phyloP scores from a whole-genome alignment of 1,284 basidiomycete species.

The Butyriboletus appendiculatus region DNA sequence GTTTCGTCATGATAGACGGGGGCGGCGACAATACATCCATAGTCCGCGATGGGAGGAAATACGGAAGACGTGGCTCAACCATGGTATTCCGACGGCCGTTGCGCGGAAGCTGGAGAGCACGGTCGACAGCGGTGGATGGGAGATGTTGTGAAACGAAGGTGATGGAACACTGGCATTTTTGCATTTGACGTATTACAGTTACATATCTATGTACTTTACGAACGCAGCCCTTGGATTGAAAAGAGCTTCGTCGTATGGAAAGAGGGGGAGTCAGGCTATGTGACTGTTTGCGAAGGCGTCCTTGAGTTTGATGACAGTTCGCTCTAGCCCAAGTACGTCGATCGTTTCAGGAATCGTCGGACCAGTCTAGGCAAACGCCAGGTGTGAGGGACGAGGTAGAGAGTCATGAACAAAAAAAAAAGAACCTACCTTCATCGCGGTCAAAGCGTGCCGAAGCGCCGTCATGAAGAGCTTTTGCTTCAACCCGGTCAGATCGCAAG shows the following conservation, averaged over 20 bases:
- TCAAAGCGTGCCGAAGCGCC: constrained; percentile 73
- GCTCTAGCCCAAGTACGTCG: constrained; percentile 42
- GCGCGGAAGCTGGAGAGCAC: constrained; percentile 88
- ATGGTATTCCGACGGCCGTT: constrained; percentile 88
- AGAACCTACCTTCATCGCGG: constrained; percentile 70
- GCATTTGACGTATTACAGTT: not conserved
- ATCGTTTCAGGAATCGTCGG: constrained; percentile 50
- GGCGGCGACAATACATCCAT: constrained; percentile 88
- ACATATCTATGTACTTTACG: not conserved
- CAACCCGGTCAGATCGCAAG: constrained; percentile 43
- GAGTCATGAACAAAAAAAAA: not conserved
- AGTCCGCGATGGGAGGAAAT: constrained; percentile 90
- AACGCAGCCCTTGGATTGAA: not conserved
- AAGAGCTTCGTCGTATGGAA: not conserved
- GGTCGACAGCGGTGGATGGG: constrained; percentile 94
- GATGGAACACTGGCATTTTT: not conserved
- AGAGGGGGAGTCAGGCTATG: not conserved
- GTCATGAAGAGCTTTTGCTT: constrained; percentile 66
- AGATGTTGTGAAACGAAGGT: constrained; percentile 62
- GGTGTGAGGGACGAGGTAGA: not conserved
- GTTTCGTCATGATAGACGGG: constrained; percentile 53
- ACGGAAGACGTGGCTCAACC: constrained; percentile 86
- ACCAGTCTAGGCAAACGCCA: constrained; percentile 39
- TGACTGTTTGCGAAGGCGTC: not conserved
- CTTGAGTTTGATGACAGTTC: constrained; percentile 36